These are phyloP conservation scores for Hanseniaspora pseudoguilliermondii DNA, from an alignment of 805 yeast genomes.

Conservation along the genomic window DNA sequence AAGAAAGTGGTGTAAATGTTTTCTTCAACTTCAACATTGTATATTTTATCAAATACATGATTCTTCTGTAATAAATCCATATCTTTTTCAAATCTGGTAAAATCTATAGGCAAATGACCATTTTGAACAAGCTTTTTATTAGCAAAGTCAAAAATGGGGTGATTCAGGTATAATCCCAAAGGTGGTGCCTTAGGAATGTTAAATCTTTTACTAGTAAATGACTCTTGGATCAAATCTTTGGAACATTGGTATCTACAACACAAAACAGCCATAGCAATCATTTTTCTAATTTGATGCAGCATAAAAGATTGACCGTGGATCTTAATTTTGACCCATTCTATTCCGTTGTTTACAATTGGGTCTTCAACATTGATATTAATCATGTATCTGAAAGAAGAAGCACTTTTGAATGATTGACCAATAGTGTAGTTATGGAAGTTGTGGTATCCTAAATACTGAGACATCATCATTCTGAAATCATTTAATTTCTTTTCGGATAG, in stretches of 20 bases:
- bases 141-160: slow-evolving; percentile 81
- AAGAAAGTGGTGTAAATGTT: slow-evolving; percentile 84
- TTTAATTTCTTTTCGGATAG: slow-evolving; percentile 50
- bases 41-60: slow-evolving; percentile 82
- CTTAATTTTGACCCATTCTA: slow-evolving; percentile 92
- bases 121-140: slow-evolving; percentile 56
- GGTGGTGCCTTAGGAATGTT: slow-evolving; percentile 98
- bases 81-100: slow-evolving; percentile 48
- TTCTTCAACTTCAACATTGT: slow-evolving; percentile 77
- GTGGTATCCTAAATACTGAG: slow-evolving; percentile 70
- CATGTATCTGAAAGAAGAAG: slow-evolving; percentile 76
- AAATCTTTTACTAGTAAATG: slow-evolving; percentile 60
- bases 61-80: slow-evolving; percentile 81
- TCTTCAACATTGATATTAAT: slow-evolving; percentile 65
- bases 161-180: slow-evolving; percentile 75
- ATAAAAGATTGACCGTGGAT: slow-evolving; percentile 97
- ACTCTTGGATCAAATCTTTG: slow-evolving; percentile 54
- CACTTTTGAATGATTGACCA: slow-evolving; percentile 71
- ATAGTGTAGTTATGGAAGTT: slow-evolving; percentile 83
- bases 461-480: slow-evolving; percentile 53
- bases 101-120: slow-evolving; percentile 67
- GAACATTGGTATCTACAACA: slow-evolving; percentile 82
- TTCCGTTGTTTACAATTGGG: slow-evolving; percentile 82
- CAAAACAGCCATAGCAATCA: slow-evolving; percentile 90
- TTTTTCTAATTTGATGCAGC: slow-evolving; percentile 95